Base-by-base conservation (phyloP, 306 rosid genomes). In the Abrus precatorius region DNA sequence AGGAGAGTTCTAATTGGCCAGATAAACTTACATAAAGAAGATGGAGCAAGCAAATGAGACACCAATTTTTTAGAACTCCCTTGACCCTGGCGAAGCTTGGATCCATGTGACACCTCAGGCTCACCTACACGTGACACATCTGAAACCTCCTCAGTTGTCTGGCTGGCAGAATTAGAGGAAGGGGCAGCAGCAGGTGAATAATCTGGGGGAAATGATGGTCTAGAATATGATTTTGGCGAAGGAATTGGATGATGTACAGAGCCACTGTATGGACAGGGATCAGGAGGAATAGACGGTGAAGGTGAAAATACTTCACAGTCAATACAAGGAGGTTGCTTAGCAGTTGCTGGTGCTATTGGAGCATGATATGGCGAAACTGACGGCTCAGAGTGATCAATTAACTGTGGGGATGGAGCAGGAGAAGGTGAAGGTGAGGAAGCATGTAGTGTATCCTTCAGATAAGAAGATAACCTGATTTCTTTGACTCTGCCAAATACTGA, bases 401-500 rank as follows among this genome's bases (percentile, higher is more conserved):
- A 76, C 67, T 76, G 84, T 7, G 93, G 93, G 34, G 94, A 84
- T 60, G 98, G 97, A 67, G 91, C 91, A 28, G 95, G 98, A 71
- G 97, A 84, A 65, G 53, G 40, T 2, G 40, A 36, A 7, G 94
- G 97, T 27, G 95, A 69, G 9, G 77, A 52, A 29, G 90, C 81
- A 45, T 78, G 79, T 6, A 86, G 82, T 29, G 84, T 78, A 65
- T 90, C 89, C 84, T 79, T 85, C 7, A 90, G 82, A 75, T 28
- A 86, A 65, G 97, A 85, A 70, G 98, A 91, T 83, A 95, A 84
- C 56, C 86, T 87, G 57, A 95, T 77, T 79, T 89, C 86, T 80
- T 87, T 91, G 57, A 95, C 99, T 82, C 81, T 82, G 75, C 99
- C 99, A 77, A 95, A 95, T 32, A 83, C 80, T 0, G 88, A 60